Conservation (phyloP, 2,329 filamentous ascomycete species). For the Samsoniella hepiali region DNA sequence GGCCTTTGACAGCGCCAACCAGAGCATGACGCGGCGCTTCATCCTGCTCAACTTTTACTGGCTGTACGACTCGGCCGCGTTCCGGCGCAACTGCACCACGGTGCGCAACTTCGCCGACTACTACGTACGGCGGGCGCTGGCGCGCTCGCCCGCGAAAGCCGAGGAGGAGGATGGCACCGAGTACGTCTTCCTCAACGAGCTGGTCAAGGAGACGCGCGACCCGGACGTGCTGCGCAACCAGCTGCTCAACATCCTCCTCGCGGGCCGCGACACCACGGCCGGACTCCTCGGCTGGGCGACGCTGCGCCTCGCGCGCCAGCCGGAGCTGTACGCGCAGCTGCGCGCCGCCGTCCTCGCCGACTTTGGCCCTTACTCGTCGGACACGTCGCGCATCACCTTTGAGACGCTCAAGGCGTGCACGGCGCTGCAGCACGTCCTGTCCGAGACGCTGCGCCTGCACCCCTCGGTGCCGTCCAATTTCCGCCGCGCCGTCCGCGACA, state of each 20-base stretch:
- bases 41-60: slow-evolving; percentile 8
- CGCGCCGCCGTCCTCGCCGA: slow-evolving; percentile 14
- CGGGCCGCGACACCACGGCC: slow-evolving; percentile 27
- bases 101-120: slow-evolving; percentile 11
- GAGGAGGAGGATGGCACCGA: not conserved
- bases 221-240: slow-evolving; percentile 20
- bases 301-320: slow-evolving; percentile 23
- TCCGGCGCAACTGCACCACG: not conserved
- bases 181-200: slow-evolving; percentile 22
- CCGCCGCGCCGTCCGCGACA: slow-evolving; percentile 29
- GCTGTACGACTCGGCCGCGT: not conserved
- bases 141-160: not conserved
- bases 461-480: slow-evolving; percentile 34
- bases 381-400: slow-evolving; percentile 17
- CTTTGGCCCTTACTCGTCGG: slow-evolving; percentile 13
- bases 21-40: not conserved
- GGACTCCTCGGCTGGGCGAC: slow-evolving; percentile 24
- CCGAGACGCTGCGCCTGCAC: slow-evolving; percentile 33
- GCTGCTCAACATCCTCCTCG: slow-evolving; percentile 22
- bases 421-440: slow-evolving; percentile 26
- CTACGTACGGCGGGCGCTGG: slow-evolving; percentile 14
- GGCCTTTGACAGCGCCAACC: slow-evolving; percentile 12
- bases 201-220: slow-evolving; percentile 22
- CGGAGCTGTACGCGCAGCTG: slow-evolving; percentile 19
- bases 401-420: slow-evolving; percentile 24